Evolutionary conservation across 352 stramenopile genomes (phyloP).

Genomic region (Phytophthora pisi): DNA sequence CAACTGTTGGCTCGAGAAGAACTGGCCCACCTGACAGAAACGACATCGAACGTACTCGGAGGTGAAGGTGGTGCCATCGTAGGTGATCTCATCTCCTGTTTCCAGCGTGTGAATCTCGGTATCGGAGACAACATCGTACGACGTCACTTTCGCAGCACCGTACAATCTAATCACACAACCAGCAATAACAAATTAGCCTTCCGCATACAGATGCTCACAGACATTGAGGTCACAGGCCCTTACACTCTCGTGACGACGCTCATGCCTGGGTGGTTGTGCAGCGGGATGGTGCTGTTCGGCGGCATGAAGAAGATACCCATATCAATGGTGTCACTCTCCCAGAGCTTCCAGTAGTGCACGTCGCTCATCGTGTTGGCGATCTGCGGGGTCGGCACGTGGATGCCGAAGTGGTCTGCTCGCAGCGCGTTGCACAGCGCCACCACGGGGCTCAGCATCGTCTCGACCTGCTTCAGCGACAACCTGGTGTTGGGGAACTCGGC

Average conservation of each 20-base stretch:
- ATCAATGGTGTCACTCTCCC: constrained; percentile 83
- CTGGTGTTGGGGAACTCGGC: constrained; percentile 71
- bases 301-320: constrained; percentile 90
- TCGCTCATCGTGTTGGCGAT: constrained; percentile 76
- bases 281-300: constrained; percentile 70
- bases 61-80: constrained; percentile 33
- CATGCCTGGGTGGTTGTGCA: constrained; percentile 88
- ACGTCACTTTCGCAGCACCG: constrained; percentile 69
- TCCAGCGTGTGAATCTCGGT: constrained; percentile 37
- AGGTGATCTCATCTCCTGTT: constrained; percentile 37
- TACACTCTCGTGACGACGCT: constrained; percentile 86
- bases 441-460: constrained; percentile 66
- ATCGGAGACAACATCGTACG: constrained; percentile 73
- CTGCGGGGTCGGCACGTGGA: constrained; percentile 66
- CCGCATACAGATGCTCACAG: not conserved
- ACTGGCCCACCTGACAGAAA: not conserved
- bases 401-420: constrained; percentile 69
- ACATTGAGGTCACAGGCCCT: constrained; percentile 13
- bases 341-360: constrained; percentile 88
- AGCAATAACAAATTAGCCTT: constrained; percentile 9
- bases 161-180: constrained; percentile 58
- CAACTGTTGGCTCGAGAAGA: constrained; percentile 6
- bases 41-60: constrained; percentile 34
- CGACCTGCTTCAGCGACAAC: constrained; percentile 76
- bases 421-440: constrained; percentile 63